Evolutionary conservation across 352 stramenopile genomes (phyloP), one percentile per base, ranked within the genome.

Genomic region (Phytophthora ohioensis): DNA sequence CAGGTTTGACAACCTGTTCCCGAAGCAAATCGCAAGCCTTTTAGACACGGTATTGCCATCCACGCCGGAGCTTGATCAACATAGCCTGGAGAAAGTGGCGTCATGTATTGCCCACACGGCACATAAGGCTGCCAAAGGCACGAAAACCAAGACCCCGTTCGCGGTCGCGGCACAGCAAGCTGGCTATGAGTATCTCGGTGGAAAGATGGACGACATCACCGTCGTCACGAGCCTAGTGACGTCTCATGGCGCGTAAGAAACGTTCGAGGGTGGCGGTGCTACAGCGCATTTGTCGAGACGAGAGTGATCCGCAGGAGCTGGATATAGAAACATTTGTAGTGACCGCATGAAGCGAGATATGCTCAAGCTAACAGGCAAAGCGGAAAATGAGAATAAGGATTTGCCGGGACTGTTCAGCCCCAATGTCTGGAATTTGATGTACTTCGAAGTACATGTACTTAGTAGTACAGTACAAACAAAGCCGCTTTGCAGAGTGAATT

Each of bases 1-100:
- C 59, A 96, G 89, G 21, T 98, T 99, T 78, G 97, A 99, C 76
- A 99, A 99, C 72, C 76, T 99, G n/a, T 94, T 89, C 57, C 85
- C 95, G 36, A 78, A 80, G 38, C 89, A 97, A 58, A 91, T 99
- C 63, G 68, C 85, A 39, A 78, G 59, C 54, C 65, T 95, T 8
- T 64, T 96, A 39, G 85, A 93, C 64, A 83, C 76, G 39, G 80
- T 91, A 51, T 69, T 92, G 66, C 82, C 84, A 10, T 78, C 80
- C 12, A 78, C 64, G n/a, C 75, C 72, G 5, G 79, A 88, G 57
- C 64, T 81, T 31, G 81, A 88, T 46, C 48, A 78, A 32, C 69
- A 79, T 52, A 89, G 78, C 61, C 93, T 94, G 88, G 81, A 91
- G 59, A 90, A 91, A 48, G 81, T 91, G 34, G 88, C 88, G 41